Evolutionary conservation across 1,284 basidiomycete species (phyloP).

Genomic region (Sanghuangporus baumii): DNA sequence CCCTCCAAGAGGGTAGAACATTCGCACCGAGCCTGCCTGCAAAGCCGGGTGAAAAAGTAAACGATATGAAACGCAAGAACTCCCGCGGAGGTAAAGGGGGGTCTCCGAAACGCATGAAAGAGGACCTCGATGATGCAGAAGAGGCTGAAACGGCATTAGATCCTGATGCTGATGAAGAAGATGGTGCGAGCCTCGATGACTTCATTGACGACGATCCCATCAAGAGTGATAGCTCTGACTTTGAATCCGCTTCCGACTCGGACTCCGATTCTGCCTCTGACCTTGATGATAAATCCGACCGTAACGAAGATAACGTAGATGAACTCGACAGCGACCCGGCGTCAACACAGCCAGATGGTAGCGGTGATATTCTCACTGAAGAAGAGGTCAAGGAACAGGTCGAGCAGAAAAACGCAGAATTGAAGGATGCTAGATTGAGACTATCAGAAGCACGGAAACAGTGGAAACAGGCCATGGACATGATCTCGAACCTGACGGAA

Average conservation of each 20-base stretch:
- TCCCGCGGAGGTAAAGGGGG: constrained; percentile 33
- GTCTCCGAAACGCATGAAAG: constrained; percentile 39
- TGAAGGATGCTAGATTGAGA: constrained; percentile 36
- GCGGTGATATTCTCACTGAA: constrained; percentile 31
- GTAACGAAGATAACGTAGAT: constrained; percentile 25
- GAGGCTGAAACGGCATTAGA: constrained; percentile 23
- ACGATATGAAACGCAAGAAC: constrained; percentile 47
- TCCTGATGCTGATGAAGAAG: constrained; percentile 21
- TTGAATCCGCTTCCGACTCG: constrained; percentile 20
- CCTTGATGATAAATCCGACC: constrained; percentile 22
- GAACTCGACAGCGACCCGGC: constrained; percentile 23
- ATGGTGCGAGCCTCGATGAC: constrained; percentile 27
- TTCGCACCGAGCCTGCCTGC: constrained; percentile 38
- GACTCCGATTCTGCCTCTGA: constrained; percentile 26
- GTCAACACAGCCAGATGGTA: constrained; percentile 24
- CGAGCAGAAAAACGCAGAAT: constrained; percentile 32
- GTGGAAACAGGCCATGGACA: constrained; percentile 43
- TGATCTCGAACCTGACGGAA: constrained; percentile 42
- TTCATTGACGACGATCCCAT: constrained; percentile 17
- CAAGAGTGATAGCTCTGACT: constrained; percentile 17
- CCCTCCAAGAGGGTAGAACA: constrained; percentile 38
- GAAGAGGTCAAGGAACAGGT: constrained; percentile 43
- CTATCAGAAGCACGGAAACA: constrained; percentile 34
- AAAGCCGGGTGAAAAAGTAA: constrained; percentile 24
- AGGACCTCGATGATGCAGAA: constrained; percentile 20